Evolutionary conservation across 257 asterid genomes (phyloP).

Genomic region (Ajuga chamaepitys): DNA sequence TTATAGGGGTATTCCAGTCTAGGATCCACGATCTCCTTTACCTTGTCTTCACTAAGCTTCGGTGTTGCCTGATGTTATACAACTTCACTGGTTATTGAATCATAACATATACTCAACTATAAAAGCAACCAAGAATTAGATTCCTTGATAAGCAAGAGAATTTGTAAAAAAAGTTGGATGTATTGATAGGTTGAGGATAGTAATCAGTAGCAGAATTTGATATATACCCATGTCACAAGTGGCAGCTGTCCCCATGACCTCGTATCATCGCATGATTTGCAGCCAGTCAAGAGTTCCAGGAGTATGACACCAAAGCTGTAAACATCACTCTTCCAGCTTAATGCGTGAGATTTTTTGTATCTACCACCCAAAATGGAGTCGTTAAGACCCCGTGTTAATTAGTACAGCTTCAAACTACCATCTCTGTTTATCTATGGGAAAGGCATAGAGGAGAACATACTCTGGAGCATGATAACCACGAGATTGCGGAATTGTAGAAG

Average conservation of each 20-base stretch:
- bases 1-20: constrained; percentile 44
- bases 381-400: background rate
- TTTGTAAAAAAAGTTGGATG: too few relatives aligned
- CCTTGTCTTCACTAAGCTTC: constrained; percentile 36
- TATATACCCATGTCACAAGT: constrained; percentile 26
- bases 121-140: background rate
- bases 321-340: constrained; percentile 27
- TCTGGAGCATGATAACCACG: too few relatives aligned
- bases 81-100: background rate
- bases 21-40: constrained; percentile 36
- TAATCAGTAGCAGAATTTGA: too few relatives aligned
- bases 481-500: too few relatives aligned
- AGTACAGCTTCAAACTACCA: background rate
- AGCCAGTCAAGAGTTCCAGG: constrained; percentile 34
- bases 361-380: background rate
- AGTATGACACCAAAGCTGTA: constrained; percentile 34
- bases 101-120: background rate
- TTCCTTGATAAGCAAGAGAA: background rate
- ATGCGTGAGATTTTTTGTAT: background rate
- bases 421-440: background rate
- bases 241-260: constrained; percentile 16
- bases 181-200: too few relatives aligned
- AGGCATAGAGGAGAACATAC: constrained; percentile 12
- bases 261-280: constrained; percentile 1
- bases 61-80: constrained; percentile 32